Conservation (phyloP, 495 filamentous ascomycete species). For the Daldinia vernicosa region DNA sequence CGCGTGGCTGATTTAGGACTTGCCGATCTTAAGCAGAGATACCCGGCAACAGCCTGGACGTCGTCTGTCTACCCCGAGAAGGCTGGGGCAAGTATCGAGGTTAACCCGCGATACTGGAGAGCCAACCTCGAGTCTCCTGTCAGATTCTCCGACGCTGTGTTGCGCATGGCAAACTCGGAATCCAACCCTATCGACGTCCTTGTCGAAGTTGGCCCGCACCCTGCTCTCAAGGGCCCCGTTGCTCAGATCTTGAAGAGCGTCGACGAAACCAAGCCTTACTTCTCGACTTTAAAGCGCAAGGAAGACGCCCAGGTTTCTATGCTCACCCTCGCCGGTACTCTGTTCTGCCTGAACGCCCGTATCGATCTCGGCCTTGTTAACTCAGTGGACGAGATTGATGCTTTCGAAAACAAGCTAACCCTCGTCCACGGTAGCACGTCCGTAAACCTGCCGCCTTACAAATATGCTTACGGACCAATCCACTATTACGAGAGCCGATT, state of each 20-base stretch:
- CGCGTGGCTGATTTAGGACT: not conserved
- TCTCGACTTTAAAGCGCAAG: constrained; percentile 36
- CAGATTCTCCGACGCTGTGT: constrained; percentile 49
- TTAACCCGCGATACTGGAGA: constrained; percentile 51
- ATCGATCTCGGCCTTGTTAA: constrained; percentile 25
- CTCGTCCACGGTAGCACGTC: constrained; percentile 8
- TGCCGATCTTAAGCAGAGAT: not conserved
- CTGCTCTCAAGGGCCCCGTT: constrained; percentile 57
- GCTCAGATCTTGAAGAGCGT: constrained; percentile 57
- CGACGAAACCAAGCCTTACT: constrained; percentile 46
- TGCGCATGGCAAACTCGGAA: constrained; percentile 44
- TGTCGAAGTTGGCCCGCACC: constrained; percentile 7
- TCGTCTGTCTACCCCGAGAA: constrained; percentile 28
- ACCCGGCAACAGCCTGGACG: constrained; percentile 17
- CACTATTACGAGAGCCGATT: constrained; percentile 52
- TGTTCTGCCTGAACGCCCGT: constrained; percentile 9
- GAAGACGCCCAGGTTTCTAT: constrained; percentile 13
- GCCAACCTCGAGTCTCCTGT: constrained; percentile 52
- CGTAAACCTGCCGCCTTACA: constrained; percentile 22
- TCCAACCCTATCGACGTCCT: constrained; percentile 20
- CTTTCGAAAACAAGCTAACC: constrained; percentile 12
- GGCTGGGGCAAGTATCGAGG: not conserved
- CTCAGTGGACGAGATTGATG: constrained; percentile 7
- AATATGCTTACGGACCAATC: constrained; percentile 9
- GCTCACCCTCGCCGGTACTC: constrained; percentile 17